phyloP scores from a whole-genome alignment of 2,329 filamentous ascomycete genomes.

The Alternaria sp. region DNA sequence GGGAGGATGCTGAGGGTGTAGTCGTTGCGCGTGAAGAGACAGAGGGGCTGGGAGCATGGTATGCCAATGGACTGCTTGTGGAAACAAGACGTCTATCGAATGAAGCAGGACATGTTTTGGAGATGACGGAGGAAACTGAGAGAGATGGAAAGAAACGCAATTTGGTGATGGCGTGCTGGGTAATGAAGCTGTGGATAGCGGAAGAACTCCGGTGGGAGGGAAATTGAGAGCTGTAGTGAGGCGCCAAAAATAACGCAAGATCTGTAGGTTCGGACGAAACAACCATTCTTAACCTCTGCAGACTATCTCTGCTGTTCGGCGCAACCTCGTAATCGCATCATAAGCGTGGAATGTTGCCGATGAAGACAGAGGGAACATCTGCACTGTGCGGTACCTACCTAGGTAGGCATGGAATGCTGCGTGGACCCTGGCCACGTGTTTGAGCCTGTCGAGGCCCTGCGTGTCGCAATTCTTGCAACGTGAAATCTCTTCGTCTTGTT shows the following conservation, averaged over 20 bases:
- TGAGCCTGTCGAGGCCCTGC: constrained; percentile 2
- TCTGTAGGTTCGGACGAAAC: no score
- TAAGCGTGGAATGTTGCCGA: background rate
- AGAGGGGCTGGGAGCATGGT: background rate
- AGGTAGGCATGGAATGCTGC: background rate
- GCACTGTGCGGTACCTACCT: background rate
- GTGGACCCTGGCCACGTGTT: background rate
- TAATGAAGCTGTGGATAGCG: constrained; percentile 33
- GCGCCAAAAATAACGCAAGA: background rate
- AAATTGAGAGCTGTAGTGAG: background rate
- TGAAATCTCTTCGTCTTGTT: background rate
- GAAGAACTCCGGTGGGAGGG: constrained; percentile 29
- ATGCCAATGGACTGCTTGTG: background rate
- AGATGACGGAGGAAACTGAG: constrained; percentile 17
- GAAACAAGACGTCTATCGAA: background rate
- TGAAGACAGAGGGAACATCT: background rate
- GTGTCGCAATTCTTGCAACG: background rate
- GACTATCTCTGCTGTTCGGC: background rate
- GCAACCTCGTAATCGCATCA: background rate
- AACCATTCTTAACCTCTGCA: background rate
- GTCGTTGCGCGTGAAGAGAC: constrained; percentile 23
- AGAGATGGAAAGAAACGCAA: constrained; percentile 25
- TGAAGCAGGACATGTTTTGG: constrained; percentile 14
- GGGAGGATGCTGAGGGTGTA: constrained; percentile 30
- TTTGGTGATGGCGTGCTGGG: constrained; percentile 39